A percentile compares a stretch with the other conserved stretches of the same genome.
Evolutionary conservation across 2,329 filamentous ascomycete genomes (phyloP).

Genomic region (Dendryphion nanum): DNA sequence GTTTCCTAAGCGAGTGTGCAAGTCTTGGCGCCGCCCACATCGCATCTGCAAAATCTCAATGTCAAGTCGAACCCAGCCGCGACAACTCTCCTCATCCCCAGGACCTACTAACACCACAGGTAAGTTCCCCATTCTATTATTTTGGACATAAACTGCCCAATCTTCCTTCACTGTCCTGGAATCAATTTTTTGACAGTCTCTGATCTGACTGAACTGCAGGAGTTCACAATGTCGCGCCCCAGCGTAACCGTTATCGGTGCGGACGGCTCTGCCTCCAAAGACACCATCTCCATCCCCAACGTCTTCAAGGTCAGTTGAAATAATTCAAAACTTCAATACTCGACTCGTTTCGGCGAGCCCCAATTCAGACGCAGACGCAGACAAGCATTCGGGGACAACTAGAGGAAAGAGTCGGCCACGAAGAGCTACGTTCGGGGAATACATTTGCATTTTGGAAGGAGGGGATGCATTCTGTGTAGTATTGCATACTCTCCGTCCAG

Average conservation of each 20-base stretch:
- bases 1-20: neutral
- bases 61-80: neutral
- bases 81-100: neutral
- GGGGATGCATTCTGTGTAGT: no score
- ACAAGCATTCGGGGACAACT: no score
- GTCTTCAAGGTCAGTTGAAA: constrained; percentile 70
- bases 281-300: constrained; percentile 88
- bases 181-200: neutral
- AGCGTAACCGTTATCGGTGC: constrained; percentile 96
- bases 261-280: constrained; percentile 88
- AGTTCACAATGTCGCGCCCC: constrained; percentile 72
- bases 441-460: no score
- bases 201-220: constrained; percentile 27
- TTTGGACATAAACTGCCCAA: no score
- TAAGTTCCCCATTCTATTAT: no score
- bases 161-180: neutral
- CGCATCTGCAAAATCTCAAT: constrained; percentile 1
- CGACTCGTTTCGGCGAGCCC: no score
- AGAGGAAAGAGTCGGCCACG: no score
- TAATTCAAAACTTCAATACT: no score
- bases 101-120: constrained; percentile 3
- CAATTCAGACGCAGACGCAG: no score
- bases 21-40: constrained; percentile 3
- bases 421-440: no score
- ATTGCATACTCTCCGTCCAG: no score